These are phyloP conservation scores for Cryptococcus jaspeensis DNA, from an alignment of 1,284 basidiomycete species.

Conservation along the genomic window DNA sequence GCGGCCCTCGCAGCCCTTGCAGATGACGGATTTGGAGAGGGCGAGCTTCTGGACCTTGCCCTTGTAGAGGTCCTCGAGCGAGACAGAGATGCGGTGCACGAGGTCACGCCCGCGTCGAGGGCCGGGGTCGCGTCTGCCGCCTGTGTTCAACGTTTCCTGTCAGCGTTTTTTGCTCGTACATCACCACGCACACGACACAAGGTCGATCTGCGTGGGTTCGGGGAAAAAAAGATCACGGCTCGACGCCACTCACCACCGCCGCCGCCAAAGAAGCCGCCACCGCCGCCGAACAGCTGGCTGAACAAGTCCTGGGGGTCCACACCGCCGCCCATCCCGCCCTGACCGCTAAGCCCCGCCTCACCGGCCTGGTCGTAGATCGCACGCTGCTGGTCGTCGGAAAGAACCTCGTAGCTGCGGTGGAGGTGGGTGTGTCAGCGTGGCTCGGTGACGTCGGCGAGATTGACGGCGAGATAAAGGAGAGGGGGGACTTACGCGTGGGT, in stretches of 20 bases:
- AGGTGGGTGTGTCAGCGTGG: not conserved
- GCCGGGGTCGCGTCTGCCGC: conserved; percentile 52
- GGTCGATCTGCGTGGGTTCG: not conserved
- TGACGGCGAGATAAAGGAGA: too few species aligned
- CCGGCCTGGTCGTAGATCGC: conserved; percentile 87
- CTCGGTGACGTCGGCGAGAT: not conserved
- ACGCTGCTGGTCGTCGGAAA: conserved; percentile 86
- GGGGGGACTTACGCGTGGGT: conserved; percentile 76
- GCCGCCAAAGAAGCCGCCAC: conserved; percentile 61
- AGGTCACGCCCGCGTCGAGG: conserved; percentile 98
- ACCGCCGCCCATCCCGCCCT: conserved; percentile 76
- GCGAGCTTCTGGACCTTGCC: conserved; percentile 98
- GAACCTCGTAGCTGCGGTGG: conserved; percentile 75
- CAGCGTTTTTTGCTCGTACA: not conserved
- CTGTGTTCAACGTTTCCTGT: not conserved
- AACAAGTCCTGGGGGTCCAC: conserved; percentile 99
- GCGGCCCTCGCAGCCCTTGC: conserved; percentile 88
- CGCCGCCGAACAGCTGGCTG: conserved; percentile 87
- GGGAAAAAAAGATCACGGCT: conserved; percentile 32
- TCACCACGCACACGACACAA: not conserved
- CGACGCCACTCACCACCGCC: conserved; percentile 45
- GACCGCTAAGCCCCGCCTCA: conserved; percentile 87
- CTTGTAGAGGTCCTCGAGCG: conserved; percentile 96
- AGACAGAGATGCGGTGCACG: conserved; percentile 92
- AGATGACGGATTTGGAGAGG: conserved; percentile 92